Conservation (phyloP, 2,329 filamentous ascomycete species). For the Colletotrichum godetiae region DNA sequence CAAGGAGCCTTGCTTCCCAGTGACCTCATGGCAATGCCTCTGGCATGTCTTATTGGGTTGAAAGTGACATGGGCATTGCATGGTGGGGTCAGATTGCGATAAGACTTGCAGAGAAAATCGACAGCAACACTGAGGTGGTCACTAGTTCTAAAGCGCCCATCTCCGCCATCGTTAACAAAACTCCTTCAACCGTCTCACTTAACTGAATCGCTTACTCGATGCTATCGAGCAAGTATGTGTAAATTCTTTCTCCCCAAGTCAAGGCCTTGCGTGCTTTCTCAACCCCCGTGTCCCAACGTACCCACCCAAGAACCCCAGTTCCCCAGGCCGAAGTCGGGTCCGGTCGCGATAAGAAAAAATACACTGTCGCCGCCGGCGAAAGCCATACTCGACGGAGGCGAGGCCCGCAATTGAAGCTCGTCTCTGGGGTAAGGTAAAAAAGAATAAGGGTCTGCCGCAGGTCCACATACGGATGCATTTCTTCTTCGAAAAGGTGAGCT, state of each 20-base stretch:
- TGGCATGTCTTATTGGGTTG: neutral
- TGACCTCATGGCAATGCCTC: slow-evolving; percentile 4
- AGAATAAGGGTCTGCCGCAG: neutral
- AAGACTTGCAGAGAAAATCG: slow-evolving; percentile 13
- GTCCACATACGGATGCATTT: neutral
- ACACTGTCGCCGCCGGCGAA: slow-evolving; percentile 26
- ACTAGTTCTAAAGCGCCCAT: neutral
- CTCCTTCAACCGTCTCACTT: neutral
- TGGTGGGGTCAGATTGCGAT: slow-evolving; percentile 20
- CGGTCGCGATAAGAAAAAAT: slow-evolving; percentile 19
- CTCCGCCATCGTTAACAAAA: neutral
- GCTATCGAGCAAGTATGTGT: slow-evolving; percentile 13
- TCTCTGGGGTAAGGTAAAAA: neutral
- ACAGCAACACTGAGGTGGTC: neutral
- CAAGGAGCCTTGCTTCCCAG: neutral
- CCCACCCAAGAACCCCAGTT: neutral
- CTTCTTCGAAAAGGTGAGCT: too few relatives aligned
- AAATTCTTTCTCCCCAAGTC: neutral
- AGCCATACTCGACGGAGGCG: neutral
- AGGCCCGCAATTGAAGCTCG: slow-evolving; percentile 21
- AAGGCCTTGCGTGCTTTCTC: slow-evolving; percentile 4
- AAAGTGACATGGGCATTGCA: neutral
- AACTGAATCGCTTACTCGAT: slow-evolving; percentile 6
- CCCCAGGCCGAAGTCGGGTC: slow-evolving; percentile 25
- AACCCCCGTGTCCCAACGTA: neutral